Evolutionary conservation across 495 filamentous ascomycete species (phyloP), one percentile per base, ranked within the genome.

Genomic region (Hypoxylon lienhwacheense): DNA sequence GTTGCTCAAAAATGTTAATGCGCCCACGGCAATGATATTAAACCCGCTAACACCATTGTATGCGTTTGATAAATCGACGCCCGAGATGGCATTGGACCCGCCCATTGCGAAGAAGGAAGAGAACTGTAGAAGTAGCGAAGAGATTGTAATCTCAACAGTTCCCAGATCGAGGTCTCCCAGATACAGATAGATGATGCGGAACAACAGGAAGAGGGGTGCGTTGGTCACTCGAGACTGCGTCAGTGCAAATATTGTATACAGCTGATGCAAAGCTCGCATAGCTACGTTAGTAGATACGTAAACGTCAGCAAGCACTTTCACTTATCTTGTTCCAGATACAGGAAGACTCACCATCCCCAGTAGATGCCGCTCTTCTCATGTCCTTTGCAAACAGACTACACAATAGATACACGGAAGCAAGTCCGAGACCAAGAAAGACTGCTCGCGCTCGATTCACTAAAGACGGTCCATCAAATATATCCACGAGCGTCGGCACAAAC

Each of bases 51-150:
- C 74, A 17, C 90, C 90, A 59, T 95, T 95, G 62, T 95, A 95
- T 10, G 86, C 89, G 62, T 79, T 89, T 0, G 85, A 88, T 7
- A 95, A 75, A 55, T 95, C 89, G 41, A 95, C 82, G 10, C 86
- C 90, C 15, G 90, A 93, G 40, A 99, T 92, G 15, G 91, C 86
- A 65, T 99, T 99, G 16, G 88, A 86, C 51, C 89, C 89, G 20
- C 91, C 95, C 59, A 87, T 81, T n/a, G 88, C 85, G 64, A 97
- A 99, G 76, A 95, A 97, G 33, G 86, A 81, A 42, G 81, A 70
- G 70, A 85, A 85, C 61, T 90, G 88, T 53, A 86, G 75, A 11
- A 91, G 77, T 4, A 90, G 63, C 7, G 77, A 81, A 0, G 86
- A 84, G 17, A 83, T 75, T 1, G 79, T 84, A 6, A 85, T 65